These are phyloP conservation scores for Geotrichum klebahnii DNA, from an alignment of 1,139 yeast genomes.

Conservation along the genomic window DNA sequence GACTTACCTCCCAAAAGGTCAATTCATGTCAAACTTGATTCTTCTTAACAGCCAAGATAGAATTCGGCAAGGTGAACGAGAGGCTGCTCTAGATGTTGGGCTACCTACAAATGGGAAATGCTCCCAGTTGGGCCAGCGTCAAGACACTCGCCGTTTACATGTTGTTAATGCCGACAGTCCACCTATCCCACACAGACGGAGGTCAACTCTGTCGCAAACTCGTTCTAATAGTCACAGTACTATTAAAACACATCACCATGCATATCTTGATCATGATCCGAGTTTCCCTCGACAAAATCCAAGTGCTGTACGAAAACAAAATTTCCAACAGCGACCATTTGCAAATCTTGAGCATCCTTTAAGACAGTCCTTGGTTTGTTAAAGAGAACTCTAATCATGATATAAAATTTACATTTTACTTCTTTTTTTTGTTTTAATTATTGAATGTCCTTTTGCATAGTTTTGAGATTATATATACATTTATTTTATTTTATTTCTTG, in stretches of 20 bases:
- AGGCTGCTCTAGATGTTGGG: neutral
- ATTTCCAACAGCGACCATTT: no score
- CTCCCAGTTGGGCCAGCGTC: neutral
- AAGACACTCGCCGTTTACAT: neutral
- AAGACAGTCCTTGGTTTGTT: no score
- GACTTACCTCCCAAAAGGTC: conserved; percentile 7
- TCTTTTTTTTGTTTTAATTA: no score
- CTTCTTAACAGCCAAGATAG: conserved; percentile 5
- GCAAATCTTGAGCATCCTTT: no score
- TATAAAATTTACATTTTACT: no score
- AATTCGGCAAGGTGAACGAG: neutral
- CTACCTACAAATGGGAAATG: neutral
- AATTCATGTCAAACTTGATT: conserved; percentile 9
- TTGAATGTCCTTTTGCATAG: neutral
- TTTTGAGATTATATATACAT: neutral
- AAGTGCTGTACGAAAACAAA: no score
- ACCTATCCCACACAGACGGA: neutral
- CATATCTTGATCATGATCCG: neutral
- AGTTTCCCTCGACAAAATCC: no score
- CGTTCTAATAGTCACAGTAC: no score
- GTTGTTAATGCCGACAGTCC: neutral
- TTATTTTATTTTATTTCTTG: conserved; percentile 8
- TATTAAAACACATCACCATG: neutral
- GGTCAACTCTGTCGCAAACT: neutral
- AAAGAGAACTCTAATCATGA: no score